Evolutionary conservation across 345 rosid species (phyloP).

Genomic region (Euphorbia lathyris): DNA sequence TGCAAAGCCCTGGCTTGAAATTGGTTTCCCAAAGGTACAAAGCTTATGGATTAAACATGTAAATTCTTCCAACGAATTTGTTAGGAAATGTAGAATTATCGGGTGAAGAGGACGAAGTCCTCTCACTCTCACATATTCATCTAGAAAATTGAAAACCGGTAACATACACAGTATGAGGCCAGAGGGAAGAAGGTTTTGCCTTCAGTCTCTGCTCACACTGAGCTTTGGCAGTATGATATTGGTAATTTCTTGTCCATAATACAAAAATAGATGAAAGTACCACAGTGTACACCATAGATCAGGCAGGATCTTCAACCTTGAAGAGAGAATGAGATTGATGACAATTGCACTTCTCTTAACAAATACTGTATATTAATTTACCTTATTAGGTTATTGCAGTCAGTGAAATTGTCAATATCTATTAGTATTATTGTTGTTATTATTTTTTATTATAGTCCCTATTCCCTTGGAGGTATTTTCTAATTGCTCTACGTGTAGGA

Average conservation of each 20-base stretch:
- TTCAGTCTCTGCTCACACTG: constrained; percentile 69
- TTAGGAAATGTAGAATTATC: constrained; percentile 66
- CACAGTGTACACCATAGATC: constrained; percentile 15
- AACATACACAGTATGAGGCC: constrained; percentile 26
- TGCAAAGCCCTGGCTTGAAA: constrained; percentile 94
- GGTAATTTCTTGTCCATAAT: constrained; percentile 42
- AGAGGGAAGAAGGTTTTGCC: constrained; percentile 89
- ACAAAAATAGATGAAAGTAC: constrained; percentile 32
- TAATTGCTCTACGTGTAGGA: no score
- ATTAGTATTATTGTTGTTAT: background rate
- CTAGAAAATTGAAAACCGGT: constrained; percentile 11
- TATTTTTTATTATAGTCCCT: background rate
- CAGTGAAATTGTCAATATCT: background rate
- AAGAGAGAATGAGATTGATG: background rate
- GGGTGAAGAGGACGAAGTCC: constrained; percentile 42
- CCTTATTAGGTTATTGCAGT: background rate
- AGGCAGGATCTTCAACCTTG: constrained; percentile 6
- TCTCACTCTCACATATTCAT: constrained; percentile 20
- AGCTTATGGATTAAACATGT: constrained; percentile 67
- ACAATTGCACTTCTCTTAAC: background rate
- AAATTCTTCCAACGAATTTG: constrained; percentile 60
- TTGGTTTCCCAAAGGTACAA: constrained; percentile 60
- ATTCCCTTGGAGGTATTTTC: no score
- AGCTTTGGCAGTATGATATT: constrained; percentile 12
- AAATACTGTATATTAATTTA: constrained; percentile 20